A percentile compares a stretch with the other conserved stretches of the same genome.
These are phyloP conservation scores for Gamarada debralockiae DNA, from an alignment of 495 filamentous ascomycete genomes.

Conservation along the genomic window DNA sequence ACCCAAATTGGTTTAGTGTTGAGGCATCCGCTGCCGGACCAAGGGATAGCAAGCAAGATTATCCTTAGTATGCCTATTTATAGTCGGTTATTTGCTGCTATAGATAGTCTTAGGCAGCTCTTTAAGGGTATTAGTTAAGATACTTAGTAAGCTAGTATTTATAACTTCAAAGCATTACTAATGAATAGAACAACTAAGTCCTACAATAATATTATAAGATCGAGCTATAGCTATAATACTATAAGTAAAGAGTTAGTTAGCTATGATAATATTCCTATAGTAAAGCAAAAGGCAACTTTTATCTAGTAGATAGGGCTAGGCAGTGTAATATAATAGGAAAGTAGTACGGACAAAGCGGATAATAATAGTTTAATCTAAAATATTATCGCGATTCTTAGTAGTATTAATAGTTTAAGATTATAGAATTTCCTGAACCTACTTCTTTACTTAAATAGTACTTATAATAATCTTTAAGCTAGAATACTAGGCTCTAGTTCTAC, in stretches of 20 bases:
- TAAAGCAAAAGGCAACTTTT: conserved; percentile 61
- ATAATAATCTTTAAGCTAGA: conserved; percentile 2
- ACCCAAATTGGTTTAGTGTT: too few species aligned
- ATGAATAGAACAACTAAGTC: conserved; percentile 43
- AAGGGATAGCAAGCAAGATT: too few species aligned
- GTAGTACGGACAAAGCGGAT: conserved; percentile 66
- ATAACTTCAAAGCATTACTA: conserved; percentile 75
- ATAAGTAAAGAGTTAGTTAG: conserved; percentile 57
- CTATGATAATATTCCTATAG: conserved; percentile 70
- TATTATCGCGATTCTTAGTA: conserved; percentile 29
- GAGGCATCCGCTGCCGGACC: too few species aligned
- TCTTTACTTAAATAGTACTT: conserved; percentile 2
- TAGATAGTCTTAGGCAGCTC: conserved; percentile 61
- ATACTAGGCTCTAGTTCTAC: neutral
- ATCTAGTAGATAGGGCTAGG: conserved; percentile 61
- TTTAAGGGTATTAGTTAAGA: conserved; percentile 69
- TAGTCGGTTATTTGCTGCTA: conserved; percentile 74
- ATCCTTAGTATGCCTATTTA: conserved; percentile 89
- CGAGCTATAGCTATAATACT: conserved; percentile 68
- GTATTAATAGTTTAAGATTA: neutral
- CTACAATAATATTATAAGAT: conserved; percentile 45
- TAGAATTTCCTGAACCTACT: conserved; percentile 1
- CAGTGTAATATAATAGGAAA: conserved; percentile 97
- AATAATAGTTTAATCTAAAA: conserved; percentile 64
- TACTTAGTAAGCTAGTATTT: conserved; percentile 78